Conservation (phyloP, 352 stramenopile genomes). For the Pythium aquatile region DNA sequence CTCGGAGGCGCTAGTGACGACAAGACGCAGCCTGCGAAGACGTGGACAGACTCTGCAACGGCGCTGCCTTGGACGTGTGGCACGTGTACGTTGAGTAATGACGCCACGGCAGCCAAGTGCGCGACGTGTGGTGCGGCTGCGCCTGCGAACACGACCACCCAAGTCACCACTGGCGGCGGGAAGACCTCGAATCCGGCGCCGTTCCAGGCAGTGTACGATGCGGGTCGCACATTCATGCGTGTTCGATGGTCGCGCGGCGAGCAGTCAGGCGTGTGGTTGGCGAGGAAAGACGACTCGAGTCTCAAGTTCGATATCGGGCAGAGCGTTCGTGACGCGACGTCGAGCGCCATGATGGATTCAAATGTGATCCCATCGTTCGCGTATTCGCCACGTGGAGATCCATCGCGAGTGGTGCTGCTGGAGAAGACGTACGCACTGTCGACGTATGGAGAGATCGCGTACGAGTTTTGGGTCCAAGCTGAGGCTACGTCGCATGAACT, state of each 20-base stretch:
- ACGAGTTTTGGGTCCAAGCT: constrained; percentile 70
- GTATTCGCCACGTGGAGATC: constrained; percentile 58
- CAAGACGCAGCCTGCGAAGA: constrained; percentile 11
- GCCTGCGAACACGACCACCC: constrained; percentile 36
- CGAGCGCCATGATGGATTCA: constrained; percentile 59
- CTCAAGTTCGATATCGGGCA: constrained; percentile 40
- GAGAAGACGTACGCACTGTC: constrained; percentile 58
- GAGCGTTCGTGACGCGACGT: constrained; percentile 30
- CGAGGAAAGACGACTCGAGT: constrained; percentile 37
- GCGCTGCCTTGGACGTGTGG: constrained; percentile 60
- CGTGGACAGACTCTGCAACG: constrained; percentile 2
- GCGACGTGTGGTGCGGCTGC: constrained; percentile 68
- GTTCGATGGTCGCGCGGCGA: constrained; percentile 81
- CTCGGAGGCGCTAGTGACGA: constrained; percentile 31
- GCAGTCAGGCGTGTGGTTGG: constrained; percentile 79
- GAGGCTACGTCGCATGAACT: constrained; percentile 18
- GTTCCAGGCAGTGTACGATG: constrained; percentile 59
- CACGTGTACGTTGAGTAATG: constrained; percentile 80
- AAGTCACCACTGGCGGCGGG: constrained; percentile 28
- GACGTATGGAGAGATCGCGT: constrained; percentile 52
- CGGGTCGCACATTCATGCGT: constrained; percentile 68
- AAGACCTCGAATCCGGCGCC: constrained; percentile 77
- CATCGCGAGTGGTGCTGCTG: constrained; percentile 49
- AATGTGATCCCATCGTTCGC: constrained; percentile 40
- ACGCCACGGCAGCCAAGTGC: constrained; percentile 54